Conservation (phyloP, 1,284 basidiomycete species). For the Sporisorium graminicola region DNA sequence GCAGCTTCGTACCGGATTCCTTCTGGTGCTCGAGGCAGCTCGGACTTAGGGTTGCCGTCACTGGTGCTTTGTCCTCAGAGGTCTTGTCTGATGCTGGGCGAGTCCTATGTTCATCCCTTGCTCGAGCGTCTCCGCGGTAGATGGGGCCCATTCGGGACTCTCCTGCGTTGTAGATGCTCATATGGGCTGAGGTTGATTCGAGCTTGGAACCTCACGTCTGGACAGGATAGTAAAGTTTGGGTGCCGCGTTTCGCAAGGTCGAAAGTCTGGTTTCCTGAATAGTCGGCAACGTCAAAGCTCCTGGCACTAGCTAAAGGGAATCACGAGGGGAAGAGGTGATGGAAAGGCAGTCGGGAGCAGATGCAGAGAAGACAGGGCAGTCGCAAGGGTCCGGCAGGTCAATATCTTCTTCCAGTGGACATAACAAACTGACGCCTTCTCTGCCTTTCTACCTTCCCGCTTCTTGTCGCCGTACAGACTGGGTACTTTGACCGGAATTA, state of each 20-base stretch:
- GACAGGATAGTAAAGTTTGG: conserved; percentile 46
- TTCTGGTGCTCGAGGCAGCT: conserved; percentile 38
- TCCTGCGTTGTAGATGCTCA: conserved; percentile 49
- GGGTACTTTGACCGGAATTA: background rate
- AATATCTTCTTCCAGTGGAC: background rate
- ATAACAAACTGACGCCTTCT: conserved; percentile 6
- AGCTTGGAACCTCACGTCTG: conserved; percentile 51
- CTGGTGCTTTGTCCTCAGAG: conserved; percentile 42
- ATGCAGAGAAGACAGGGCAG: background rate
- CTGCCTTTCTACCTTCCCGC: background rate
- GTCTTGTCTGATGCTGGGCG: conserved; percentile 42
- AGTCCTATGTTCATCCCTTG: conserved; percentile 56
- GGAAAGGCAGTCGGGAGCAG: background rate
- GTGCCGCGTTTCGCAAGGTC: conserved; percentile 57
- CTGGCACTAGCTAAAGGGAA: no score
- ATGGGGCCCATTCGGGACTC: conserved; percentile 35
- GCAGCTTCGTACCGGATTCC: conserved; percentile 28
- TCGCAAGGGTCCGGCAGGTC: background rate
- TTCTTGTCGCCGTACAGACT: background rate
- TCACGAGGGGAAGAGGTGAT: background rate
- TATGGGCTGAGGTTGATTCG: conserved; percentile 38
- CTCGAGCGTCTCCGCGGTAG: conserved; percentile 47
- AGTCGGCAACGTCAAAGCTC: conserved; percentile 21
- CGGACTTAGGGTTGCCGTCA: conserved; percentile 5
- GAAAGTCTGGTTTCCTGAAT: conserved; percentile 60